Evolutionary conservation across 495 filamentous ascomycete genomes (phyloP), one percentile per base, ranked within the genome.

Genomic region (Tuber magnatum): DNA sequence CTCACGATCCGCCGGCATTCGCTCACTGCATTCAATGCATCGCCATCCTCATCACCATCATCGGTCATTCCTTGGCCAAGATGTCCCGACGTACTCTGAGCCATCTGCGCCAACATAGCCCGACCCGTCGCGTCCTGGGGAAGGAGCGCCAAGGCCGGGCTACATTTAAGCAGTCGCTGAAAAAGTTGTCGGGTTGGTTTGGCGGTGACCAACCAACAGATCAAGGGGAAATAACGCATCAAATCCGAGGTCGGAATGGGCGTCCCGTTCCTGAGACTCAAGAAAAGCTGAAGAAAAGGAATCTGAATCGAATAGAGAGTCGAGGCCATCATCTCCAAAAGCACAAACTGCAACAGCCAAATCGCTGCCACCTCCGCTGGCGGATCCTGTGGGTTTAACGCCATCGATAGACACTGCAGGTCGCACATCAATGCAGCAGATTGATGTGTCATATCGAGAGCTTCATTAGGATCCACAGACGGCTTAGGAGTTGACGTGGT

Each of bases 351-450:
- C 72, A 79, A 75, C 76, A 79, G 78, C 77, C 77, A 79, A 48
- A 65, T 65, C 6, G 56, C 56, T 35, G 32, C 78, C 74, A 79
- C 38, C 72, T 79, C 77, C 77, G 61, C 48, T 69, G 76, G 78
- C 51, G 77, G 77, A 12, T 65, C 32, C 56, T 35, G 56, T 35
- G 56, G 32, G 56, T 65, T 65, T 65, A 65, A 32, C 73, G 75
- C 71, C 78, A 51, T 78, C 81, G 78, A 76, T 81, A 82, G 95
- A 97, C 95, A 99, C 95, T 91, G 95, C 95, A 97, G 95, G 95
- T 94, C 95, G 88, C 93, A 97, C 94, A 97, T 97, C 94, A 97
- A 90, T 93, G 88, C 94, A 87, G 95, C 95, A 97, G 95, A 93
- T 97, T 97, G 94, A 97, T 97, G 94, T 97, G 94, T 94, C 95